Evolutionary conservation across 352 stramenopile species (phyloP), one percentile per base, ranked within the genome.

Genomic region (Phytophthora tubulina): DNA sequence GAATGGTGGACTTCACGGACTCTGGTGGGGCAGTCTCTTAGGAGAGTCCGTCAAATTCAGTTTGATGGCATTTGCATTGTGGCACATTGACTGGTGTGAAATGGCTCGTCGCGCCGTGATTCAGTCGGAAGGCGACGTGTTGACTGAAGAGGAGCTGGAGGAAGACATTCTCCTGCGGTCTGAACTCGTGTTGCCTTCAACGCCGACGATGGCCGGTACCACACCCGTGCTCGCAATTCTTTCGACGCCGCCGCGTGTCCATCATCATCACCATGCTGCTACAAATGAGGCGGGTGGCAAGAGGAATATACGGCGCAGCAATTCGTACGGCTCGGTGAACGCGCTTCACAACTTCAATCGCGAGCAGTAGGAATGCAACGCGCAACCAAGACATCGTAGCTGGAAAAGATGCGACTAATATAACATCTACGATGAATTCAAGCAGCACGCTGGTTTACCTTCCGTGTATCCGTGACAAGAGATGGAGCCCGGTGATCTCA

Each of bases 11-110:
- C 76, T 95, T 6, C 73, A 80, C 38, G 85, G 85, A 1, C 81
- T 95, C 21, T 95, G 87, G 87, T 95, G 80, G 81, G 87, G 85
- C 30, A 92, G 84, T 72, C 77, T 95, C 15, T 60, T 78, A 13
- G 87, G 85, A n/a, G 87, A 95, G 67, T 77, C 68, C 7, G 81
- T 81, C 71, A 95, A 95, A 75, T 95, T 93, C 65, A 67, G 62
- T 62, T 70, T 93, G 41, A 87, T 93, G 81, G 70, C 80, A 3
- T 48, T 74, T 14, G 84, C 85, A 11, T 55, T 95, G 30, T 71
- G 73, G 32, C 77, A 82, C 32, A 88, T 95, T 42, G 82, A 95
- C 75, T 95, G 87, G 87, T 57, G 70, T 10, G 79, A 84, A 46
- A 92, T 95, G 78, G 85, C 85, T 45, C 75, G 74, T 6, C 81